Base-by-base conservation (phyloP, 148 eudicot genomes). In the Fallopia convolvulus region DNA sequence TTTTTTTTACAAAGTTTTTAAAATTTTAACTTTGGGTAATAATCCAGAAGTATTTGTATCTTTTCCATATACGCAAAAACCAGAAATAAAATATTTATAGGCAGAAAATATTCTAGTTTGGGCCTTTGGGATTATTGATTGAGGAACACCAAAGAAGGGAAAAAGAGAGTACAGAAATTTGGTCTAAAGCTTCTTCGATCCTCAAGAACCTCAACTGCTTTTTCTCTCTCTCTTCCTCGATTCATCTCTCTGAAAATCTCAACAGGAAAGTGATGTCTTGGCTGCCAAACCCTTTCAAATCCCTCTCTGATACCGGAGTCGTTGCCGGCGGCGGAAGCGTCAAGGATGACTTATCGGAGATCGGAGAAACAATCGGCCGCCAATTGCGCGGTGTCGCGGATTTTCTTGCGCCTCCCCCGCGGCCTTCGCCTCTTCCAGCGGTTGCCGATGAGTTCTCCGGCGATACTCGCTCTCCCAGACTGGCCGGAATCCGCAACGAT, bases 331-430 rank as follows among this genome's bases (percentile, higher is more conserved):
- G 76, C 78, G 77, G 56, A 75, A 84, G 88, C 70, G 83, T 85
- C 8, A 83, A 81, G 60, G 79, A 83, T 2, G 87, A 87, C 75
- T 76, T 89, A 47, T 82, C 93, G 55, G 87, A 77, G 76, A 77
- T 92, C 85, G 81, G 85, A 42, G 82, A 82, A 53, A 65, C 90
- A 23, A 81, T 89, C 78, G 81, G 86, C 75, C 91, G 87, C 44
- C 92, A 83, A 52, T 82, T 90, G 30, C 92, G 84, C 70, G 89
- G 87, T 12, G 90, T 88, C 80, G 91, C 92, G 9, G 77, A 91
- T 42, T 90, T 92, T 73, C 91, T 92, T 8, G 89, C 92, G 8
- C 97, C 94, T n/a, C 94, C 90, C 49, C 89, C 77, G 6, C 55
- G 5, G 17, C 15, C 74, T 17, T 32, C 11, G 23, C 5, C 47